phyloP scores from a whole-genome alignment of 148 eudicot genomes.

The Heliamphora exappendiculata region DNA sequence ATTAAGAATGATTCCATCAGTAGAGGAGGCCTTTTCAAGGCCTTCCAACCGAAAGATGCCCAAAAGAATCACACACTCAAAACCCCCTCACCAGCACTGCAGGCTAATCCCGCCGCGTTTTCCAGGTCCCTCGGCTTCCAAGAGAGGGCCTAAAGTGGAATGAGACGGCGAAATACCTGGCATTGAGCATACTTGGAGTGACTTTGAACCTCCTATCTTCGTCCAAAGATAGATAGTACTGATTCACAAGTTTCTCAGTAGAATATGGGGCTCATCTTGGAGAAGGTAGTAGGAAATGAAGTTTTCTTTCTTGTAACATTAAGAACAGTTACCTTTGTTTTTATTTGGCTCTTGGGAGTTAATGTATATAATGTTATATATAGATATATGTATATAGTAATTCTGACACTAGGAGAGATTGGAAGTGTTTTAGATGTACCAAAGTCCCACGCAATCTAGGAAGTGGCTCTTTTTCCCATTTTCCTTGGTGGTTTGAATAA shows the following conservation, averaged over 20 bases:
- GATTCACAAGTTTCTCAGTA: neutral
- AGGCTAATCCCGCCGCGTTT: constrained; percentile 83
- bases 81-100: constrained; percentile 28
- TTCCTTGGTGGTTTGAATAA: neutral
- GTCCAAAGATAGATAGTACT: neutral
- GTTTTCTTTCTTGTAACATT: neutral
- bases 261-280: neutral
- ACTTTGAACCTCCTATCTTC: neutral
- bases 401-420: constrained; percentile 10
- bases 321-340: neutral
- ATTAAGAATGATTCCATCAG: constrained; percentile 54
- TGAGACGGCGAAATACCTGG: neutral
- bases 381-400: constrained; percentile 4
- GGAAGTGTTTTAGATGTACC: neutral
- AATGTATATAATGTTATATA: too few species aligned
- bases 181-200: neutral
- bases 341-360: neutral
- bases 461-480: neutral
- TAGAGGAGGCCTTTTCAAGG: constrained; percentile 56
- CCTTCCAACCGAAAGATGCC: constrained; percentile 48
- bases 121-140: constrained; percentile 68
- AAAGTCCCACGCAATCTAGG: neutral
- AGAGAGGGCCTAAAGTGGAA: constrained; percentile 39
- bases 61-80: constrained; percentile 23
- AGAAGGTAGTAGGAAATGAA: neutral